These are phyloP conservation scores for Ambrosiella beaveri DNA, from an alignment of 2,329 filamentous ascomycete species.

Conservation along the genomic window DNA sequence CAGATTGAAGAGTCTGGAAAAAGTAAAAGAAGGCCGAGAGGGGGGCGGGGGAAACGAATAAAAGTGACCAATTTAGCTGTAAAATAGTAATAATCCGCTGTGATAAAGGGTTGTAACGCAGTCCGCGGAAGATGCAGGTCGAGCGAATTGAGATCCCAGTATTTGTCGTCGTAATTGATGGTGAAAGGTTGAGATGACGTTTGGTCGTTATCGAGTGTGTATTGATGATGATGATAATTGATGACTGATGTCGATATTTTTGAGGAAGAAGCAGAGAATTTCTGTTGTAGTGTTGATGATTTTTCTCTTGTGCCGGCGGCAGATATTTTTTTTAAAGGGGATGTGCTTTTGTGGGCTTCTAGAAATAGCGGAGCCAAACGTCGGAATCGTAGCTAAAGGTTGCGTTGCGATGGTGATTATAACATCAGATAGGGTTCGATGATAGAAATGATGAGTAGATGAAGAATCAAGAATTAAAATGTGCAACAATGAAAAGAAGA, in stretches of 20 bases:
- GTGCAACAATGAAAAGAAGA: background rate
- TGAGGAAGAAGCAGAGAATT: too few relatives aligned
- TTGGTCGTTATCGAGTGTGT: too few relatives aligned
- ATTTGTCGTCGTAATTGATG: background rate
- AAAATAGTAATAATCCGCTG: background rate
- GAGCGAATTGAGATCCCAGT: background rate
- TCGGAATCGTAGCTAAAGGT: background rate
- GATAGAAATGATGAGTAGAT: background rate
- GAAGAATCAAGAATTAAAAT: background rate
- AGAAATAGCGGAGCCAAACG: background rate
- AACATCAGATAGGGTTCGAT: background rate
- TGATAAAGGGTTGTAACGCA: background rate
- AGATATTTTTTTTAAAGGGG: background rate
- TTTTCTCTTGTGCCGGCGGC: background rate
- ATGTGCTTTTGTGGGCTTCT: background rate
- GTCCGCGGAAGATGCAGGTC: background rate
- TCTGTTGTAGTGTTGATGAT: too few relatives aligned
- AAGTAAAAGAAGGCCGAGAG: background rate
- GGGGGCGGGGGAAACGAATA: background rate
- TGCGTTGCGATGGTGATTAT: background rate
- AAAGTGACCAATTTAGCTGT: background rate
- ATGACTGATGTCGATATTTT: too few relatives aligned
- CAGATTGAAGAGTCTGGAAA: slow-evolving; percentile 3
- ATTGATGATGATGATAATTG: too few relatives aligned
- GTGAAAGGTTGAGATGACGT: background rate